Percentiles rank a stretch among this genome's conserved stretches.
These are phyloP conservation scores for Ceratobasidium sp. DNA, from an alignment of 1,284 basidiomycete genomes.

Conservation along the genomic window DNA sequence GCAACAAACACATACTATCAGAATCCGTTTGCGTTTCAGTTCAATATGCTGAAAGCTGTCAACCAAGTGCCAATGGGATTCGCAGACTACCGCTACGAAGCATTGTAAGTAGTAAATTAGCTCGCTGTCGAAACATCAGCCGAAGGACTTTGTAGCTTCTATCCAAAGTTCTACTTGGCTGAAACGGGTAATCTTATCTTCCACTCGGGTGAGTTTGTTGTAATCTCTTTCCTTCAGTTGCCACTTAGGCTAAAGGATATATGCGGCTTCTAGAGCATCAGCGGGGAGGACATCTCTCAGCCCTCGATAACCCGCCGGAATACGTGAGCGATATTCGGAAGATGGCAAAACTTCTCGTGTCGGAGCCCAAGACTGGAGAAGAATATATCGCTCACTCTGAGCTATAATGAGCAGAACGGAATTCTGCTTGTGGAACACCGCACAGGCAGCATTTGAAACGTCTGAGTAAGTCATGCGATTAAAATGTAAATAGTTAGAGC, in stretches of 20 bases:
- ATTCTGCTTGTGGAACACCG: too few species aligned
- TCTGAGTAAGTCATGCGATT: too few species aligned
- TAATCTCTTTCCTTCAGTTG: not conserved
- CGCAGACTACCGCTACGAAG: slow-evolving; percentile 28
- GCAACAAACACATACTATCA: slow-evolving; percentile 39
- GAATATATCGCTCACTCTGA: not conserved
- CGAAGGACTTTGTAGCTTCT: not conserved
- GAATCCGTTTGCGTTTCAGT: slow-evolving; percentile 23
- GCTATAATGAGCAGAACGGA: too few species aligned
- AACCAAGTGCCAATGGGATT: slow-evolving; percentile 41
- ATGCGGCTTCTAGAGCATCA: not conserved
- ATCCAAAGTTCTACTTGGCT: slow-evolving; percentile 4
- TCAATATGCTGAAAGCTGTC: slow-evolving; percentile 4
- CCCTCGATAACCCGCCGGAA: slow-evolving; percentile 21
- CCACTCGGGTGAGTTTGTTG: not conserved
- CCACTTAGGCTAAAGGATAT: not conserved
- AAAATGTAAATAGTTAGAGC: too few species aligned
- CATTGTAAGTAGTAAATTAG: not conserved
- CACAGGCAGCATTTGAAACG: too few species aligned
- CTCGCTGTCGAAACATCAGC: not conserved
- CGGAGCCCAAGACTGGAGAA: not conserved
- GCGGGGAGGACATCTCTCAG: slow-evolving; percentile 13
- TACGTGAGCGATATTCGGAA: not conserved
- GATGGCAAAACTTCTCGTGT: too few species aligned
- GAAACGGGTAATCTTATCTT: slow-evolving; percentile 17